Conservation (phyloP, 2,329 filamentous ascomycete genomes). For the Coniella lustricola region DNA sequence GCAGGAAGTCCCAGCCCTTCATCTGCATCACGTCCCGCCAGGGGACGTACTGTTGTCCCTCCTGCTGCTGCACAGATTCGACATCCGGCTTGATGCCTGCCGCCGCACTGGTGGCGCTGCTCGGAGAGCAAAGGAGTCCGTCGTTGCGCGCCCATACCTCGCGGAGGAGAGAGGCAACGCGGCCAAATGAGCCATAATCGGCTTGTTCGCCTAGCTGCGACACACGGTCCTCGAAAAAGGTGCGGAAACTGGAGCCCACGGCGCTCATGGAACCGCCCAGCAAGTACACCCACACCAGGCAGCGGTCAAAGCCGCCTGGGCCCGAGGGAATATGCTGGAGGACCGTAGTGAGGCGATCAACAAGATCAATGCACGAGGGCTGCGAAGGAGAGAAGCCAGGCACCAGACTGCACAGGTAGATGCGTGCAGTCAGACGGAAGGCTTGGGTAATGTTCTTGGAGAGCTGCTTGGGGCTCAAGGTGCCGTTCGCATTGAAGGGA, state of each 20-base stretch:
- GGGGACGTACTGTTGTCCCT: conserved; percentile 56
- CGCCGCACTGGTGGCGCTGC: conserved; percentile 28
- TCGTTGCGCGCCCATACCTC: conserved; percentile 83
- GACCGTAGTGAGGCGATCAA: conserved; percentile 68
- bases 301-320: conserved; percentile 77
- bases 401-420: conserved; percentile 94
- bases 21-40: conserved; percentile 92
- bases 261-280: conserved; percentile 75
- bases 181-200: conserved; percentile 77
- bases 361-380: conserved; percentile 65
- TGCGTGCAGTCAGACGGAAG: conserved; percentile 85
- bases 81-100: conserved; percentile 24
- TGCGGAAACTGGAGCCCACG: conserved; percentile 66
- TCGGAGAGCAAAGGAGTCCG: conserved; percentile 28
- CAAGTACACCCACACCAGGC: conserved; percentile 87
- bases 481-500: conserved; percentile 62
- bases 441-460: conserved; percentile 82
- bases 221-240: conserved; percentile 69
- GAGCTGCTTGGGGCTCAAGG: conserved; percentile 74
- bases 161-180: conserved; percentile 68
- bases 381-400: conserved; percentile 77
- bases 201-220: conserved; percentile 69
- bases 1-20: conserved; percentile 86
- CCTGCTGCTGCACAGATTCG: conserved; percentile 27
- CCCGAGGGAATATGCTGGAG: conserved; percentile 80